Percentiles rank a stretch among this genome's conserved stretches.
Evolutionary conservation across 2,329 filamentous ascomycete species (phyloP).

Genomic region (Magnaporthiopsis incrustans): DNA sequence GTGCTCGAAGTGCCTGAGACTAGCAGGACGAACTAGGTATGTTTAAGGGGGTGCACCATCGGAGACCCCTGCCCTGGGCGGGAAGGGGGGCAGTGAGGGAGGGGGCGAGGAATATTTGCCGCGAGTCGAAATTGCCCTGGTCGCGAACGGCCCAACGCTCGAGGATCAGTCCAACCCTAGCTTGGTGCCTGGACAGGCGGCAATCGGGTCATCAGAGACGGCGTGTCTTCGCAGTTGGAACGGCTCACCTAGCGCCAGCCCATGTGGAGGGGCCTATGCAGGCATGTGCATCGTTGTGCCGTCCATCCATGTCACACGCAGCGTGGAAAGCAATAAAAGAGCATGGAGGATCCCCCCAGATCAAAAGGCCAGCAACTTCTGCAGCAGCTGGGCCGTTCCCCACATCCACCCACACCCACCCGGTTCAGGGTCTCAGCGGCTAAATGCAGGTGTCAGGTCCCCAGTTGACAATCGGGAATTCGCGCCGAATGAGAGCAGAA

Average conservation of each 20-base stretch:
- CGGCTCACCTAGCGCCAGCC: neutral
- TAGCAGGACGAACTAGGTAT: neutral
- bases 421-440: neutral
- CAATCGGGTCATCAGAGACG: neutral
- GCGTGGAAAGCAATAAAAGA: neutral
- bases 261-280: neutral
- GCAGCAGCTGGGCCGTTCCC: neutral
- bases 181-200: too few relatives aligned
- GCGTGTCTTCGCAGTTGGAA: neutral
- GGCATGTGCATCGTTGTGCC: neutral
- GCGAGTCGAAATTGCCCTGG: neutral
- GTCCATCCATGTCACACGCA: neutral
- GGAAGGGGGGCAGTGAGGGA: neutral
- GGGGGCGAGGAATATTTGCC: neutral
- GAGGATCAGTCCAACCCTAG: neutral
- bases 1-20: neutral
- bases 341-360: neutral
- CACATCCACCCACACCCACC: neutral
- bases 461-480: neutral
- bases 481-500: neutral
- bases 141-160: neutral
- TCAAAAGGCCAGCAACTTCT: neutral
- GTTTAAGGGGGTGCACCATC: neutral
- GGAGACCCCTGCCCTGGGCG: neutral
- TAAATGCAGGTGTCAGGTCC: neutral